Evolutionary conservation across 1,284 basidiomycete genomes (phyloP), one percentile per base, ranked within the genome.

Genomic region (Pseudomicrostroma phylloplanum): DNA sequence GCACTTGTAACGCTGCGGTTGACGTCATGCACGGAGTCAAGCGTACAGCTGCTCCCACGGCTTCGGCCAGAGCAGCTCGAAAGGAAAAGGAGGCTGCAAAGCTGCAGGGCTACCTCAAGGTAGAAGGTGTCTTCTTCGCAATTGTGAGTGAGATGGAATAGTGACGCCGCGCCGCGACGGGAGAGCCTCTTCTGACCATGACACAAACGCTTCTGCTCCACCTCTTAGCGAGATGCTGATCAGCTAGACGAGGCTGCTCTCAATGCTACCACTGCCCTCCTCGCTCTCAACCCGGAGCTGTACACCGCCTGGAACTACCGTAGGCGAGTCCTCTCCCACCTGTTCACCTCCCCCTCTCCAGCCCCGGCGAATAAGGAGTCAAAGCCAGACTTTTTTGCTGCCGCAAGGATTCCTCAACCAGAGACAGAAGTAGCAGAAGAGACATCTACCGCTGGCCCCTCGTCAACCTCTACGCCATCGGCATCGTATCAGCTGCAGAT

Each of bases 301-400:
- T 78, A 77, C 59, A 74, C 76, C 6, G 74, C 67, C 4, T 79
- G 77, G 77, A 79, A 78, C 59, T 78, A 70, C 59, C 66, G 77
- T 1, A 59, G 77, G 0, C 59, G 65, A 11, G 62, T 78, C 6
- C 62, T 78, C 11, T 40, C 63, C 15, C 26, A 61, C n/a, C 53
- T 77, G 9, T 76, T 74, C 55, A 30, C 43, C 39, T 23, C 19
- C 42, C 19, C 54, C 36, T 0, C 56, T 19, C 51, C 51, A 11
- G 3, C 25, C 21, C 21, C 51, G 8, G 30, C 30, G 30, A 36
- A 36, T 3, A 36, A 3, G 9, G 30, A 36, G 3, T 9, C 30
- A 36, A 60, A 63, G 53, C 40, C 51, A 25, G 73, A 73, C 56
- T 64, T 73, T 11, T 73, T 73, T 59, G 68, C 66, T 61, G 9